Conservation (phyloP, 176 grass and related monocot species). For the Eragrostis nindensis region DNA sequence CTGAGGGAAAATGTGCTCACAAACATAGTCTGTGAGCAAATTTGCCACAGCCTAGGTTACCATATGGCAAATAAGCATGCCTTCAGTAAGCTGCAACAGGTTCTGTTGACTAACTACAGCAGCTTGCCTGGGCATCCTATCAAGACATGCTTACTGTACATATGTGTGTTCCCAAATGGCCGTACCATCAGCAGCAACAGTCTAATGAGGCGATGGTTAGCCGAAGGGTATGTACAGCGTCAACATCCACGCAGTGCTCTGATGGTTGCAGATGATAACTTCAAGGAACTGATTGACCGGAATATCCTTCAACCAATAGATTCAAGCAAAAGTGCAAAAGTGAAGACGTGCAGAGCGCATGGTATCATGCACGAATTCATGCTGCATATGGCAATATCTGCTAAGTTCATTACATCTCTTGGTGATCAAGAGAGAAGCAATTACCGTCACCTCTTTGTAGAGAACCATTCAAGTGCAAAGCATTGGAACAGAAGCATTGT, state of each 20-base stretch:
- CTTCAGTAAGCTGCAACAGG: not conserved
- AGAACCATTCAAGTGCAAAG: not conserved
- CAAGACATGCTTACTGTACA: conserved; percentile 27
- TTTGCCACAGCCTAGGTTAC: not conserved
- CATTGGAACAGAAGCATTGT: not conserved
- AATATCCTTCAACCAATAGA: conserved; percentile 4
- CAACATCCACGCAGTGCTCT: not conserved
- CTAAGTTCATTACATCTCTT: not conserved
- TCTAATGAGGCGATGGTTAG: conserved; percentile 18
- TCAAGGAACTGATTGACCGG: not conserved
- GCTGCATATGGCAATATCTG: conserved; percentile 5
- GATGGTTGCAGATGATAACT: not conserved
- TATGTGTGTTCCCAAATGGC: conserved; percentile 23
- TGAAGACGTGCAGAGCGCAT: conserved; percentile 21
- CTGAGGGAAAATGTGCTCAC: too few relatives aligned
- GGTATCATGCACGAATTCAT: conserved; percentile 39
- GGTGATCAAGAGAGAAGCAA: not conserved
- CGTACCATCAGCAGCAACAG: not conserved
- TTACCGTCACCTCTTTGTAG: not conserved
- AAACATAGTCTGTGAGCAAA: not conserved
- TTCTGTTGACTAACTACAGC: conserved; percentile 26
- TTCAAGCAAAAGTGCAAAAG: not conserved
- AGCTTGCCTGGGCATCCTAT: not conserved
- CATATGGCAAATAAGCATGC: not conserved
- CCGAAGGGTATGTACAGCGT: not conserved